phyloP scores from a whole-genome alignment of 345 rosid genomes.

The Brassica juncea region DNA sequence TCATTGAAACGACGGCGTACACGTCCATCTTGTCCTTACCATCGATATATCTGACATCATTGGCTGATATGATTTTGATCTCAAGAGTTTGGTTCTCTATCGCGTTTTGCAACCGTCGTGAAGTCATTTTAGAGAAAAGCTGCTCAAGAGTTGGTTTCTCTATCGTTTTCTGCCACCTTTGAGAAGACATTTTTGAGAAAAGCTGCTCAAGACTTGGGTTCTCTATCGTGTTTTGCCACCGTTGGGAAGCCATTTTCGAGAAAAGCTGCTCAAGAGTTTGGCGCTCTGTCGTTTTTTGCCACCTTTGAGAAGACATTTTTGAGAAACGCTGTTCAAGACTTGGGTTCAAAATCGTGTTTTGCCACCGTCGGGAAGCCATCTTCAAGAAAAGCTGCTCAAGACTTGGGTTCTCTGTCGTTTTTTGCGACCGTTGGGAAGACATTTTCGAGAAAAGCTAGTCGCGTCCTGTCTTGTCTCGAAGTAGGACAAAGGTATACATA shows the following conservation, averaged over 20 bases:
- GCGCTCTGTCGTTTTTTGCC: not conserved
- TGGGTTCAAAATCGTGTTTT: not conserved
- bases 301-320: not conserved
- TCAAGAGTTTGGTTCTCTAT: not conserved
- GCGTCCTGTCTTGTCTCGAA: not conserved
- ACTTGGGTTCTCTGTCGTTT: slow-evolving; percentile 45
- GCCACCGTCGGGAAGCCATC: not conserved
- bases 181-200: not conserved
- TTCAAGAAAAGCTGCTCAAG: slow-evolving; percentile 36
- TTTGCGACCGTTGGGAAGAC: not conserved
- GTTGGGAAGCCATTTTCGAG: not conserved
- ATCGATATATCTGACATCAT: slow-evolving; percentile 38
- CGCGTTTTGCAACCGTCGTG: not conserved
- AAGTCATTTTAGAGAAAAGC: not conserved
- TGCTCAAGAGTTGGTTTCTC: not conserved
- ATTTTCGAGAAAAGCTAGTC: not conserved
- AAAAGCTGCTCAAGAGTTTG: not conserved
- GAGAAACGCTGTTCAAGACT: not conserved
- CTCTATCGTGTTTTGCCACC: not conserved
- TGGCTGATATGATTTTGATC: not conserved
- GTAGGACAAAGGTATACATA: not conserved
- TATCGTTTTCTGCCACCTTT: not conserved
- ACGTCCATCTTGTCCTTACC: slow-evolving; percentile 60
- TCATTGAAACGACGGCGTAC: slow-evolving; percentile 54
- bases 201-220: not conserved